Evolutionary conservation across 495 filamentous ascomycete genomes (phyloP).

Genomic region (Pseudevernia furfuracea): DNA sequence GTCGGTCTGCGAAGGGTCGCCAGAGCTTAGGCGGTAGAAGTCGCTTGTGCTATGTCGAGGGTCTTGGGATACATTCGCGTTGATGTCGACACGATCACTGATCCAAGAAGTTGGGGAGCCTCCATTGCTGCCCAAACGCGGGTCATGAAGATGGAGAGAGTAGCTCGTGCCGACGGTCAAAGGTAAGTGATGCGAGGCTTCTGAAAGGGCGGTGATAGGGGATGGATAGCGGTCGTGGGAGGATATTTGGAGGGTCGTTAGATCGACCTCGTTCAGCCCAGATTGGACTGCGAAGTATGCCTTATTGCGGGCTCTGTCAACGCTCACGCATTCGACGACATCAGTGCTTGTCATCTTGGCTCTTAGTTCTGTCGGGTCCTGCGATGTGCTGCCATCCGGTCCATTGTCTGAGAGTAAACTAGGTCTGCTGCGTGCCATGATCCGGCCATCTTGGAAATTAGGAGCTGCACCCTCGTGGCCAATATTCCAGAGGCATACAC

Average conservation of each 20-base stretch:
- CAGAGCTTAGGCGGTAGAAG: constrained; percentile 29
- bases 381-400: constrained; percentile 28
- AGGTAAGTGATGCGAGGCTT: constrained; percentile 62
- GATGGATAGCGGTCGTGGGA: constrained; percentile 70
- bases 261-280: constrained; percentile 71
- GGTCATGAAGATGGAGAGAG: constrained; percentile 79
- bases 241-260: constrained; percentile 66
- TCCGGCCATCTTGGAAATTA: constrained; percentile 47
- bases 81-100: constrained; percentile 8
- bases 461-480: constrained; percentile 45
- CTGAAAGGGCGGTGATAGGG: constrained; percentile 75
- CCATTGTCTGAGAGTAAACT: constrained; percentile 53
- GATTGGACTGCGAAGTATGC: constrained; percentile 74
- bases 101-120: constrained; percentile 6
- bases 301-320: constrained; percentile 61
- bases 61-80: constrained; percentile 5
- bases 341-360: constrained; percentile 16
- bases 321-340: constrained; percentile 67
- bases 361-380: not conserved
- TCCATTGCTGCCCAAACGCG: constrained; percentile 38
- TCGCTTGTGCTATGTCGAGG: constrained; percentile 15
- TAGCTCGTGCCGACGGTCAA: constrained; percentile 79
- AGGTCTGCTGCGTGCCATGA: constrained; percentile 55
- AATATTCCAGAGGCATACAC: constrained; percentile 81
- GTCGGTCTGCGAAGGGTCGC: constrained; percentile 32